Evolutionary conservation across 1,284 basidiomycete species (phyloP).

Genomic region (Naganishia cerealis): DNA sequence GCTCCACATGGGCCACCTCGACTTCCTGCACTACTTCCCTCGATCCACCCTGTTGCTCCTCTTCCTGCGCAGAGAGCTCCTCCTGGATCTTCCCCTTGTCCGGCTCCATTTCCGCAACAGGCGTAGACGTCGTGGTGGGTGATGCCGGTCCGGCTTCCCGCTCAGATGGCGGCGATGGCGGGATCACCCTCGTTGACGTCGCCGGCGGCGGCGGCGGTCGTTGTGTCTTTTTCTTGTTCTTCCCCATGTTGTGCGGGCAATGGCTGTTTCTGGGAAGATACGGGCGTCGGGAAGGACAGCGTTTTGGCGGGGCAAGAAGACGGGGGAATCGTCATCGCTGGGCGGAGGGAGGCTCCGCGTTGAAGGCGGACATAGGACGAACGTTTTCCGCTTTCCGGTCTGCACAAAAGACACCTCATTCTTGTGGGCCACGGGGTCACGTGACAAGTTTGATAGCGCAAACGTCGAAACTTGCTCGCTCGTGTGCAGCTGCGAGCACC

Average conservation of each 20-base stretch:
- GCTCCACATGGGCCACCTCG: neutral
- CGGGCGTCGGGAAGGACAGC: neutral
- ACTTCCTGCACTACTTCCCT: neutral
- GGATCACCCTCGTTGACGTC: neutral
- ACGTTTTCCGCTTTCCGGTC: neutral
- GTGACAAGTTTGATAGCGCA: neutral
- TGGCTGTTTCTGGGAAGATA: neutral
- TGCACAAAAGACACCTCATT: neutral
- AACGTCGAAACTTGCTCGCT: neutral
- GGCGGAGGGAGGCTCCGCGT: neutral
- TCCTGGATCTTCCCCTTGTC: neutral
- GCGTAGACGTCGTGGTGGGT: neutral
- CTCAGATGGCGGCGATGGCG: neutral
- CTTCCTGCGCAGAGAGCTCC: neutral
- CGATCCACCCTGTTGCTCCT: neutral
- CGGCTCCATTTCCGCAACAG: neutral
- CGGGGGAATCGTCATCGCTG: slow-evolving; percentile 11
- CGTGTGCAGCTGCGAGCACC: neutral
- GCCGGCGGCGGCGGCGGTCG: neutral
- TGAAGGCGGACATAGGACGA: neutral
- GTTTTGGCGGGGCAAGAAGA: slow-evolving; percentile 14
- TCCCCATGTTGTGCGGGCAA: slow-evolving; percentile 23
- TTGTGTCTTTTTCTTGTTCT: slow-evolving; percentile 32
- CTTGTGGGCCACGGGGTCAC: neutral
- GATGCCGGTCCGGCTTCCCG: neutral